Evolutionary conservation across 257 asterid species (phyloP).

Genomic region (Cruciata laevipes): DNA sequence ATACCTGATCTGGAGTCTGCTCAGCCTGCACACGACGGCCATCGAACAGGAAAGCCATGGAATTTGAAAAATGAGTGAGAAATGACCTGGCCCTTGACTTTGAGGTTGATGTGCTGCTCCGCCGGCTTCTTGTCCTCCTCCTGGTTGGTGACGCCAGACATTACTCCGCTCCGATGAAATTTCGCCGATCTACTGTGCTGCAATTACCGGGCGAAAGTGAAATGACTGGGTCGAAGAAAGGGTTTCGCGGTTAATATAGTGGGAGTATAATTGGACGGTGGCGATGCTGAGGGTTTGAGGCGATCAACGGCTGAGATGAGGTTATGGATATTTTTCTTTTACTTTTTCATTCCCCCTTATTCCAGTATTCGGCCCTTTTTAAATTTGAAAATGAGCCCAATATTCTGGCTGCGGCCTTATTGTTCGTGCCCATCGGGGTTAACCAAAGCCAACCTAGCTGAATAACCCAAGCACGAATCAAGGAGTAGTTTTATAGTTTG

Average conservation of each 20-base stretch:
- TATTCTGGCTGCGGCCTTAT: too few relatives aligned
- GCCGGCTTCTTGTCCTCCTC: conserved; percentile 37
- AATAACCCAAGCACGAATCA: too few relatives aligned
- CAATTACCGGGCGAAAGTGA: neutral
- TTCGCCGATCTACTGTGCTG: neutral
- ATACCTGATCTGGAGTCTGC: conserved; percentile 44
- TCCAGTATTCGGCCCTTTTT: too few relatives aligned
- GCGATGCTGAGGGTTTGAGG: neutral
- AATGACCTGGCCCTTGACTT: conserved; percentile 45
- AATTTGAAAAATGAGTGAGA: neutral
- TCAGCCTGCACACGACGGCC: conserved; percentile 30
- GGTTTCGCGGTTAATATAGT: conserved; percentile 4
- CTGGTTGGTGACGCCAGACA: conserved; percentile 11
- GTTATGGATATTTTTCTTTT: neutral
- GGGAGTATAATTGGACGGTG: neutral
- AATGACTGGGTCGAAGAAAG: neutral
- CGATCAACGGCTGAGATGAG: conserved; percentile 1
- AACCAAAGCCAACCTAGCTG: too few relatives aligned
- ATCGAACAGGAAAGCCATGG: conserved; percentile 36
- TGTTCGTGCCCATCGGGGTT: too few relatives aligned
- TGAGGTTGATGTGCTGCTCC: conserved; percentile 31
- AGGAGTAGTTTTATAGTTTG: too few relatives aligned
- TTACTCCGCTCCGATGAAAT: neutral
- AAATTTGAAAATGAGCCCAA: too few relatives aligned
- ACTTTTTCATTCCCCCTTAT: too few relatives aligned